Evolutionary conservation across 78 protist genomes (phyloP).

Genomic region (Parvularia atlantis): DNA sequence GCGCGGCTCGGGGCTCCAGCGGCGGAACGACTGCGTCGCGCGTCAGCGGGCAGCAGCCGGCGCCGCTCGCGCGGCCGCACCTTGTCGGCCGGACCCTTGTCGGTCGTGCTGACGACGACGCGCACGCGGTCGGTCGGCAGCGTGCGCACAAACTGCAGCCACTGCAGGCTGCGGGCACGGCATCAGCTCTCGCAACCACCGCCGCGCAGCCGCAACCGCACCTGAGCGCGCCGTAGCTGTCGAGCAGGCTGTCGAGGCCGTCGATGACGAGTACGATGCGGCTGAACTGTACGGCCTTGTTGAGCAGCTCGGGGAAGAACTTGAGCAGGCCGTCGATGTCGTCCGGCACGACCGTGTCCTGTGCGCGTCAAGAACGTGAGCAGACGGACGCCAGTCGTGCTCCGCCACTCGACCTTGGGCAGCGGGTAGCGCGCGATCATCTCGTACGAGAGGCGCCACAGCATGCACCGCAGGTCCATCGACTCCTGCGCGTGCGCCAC

Average conservation of each 20-base stretch:
- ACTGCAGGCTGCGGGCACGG: constrained; percentile 37
- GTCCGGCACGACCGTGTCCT: not conserved
- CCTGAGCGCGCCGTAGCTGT: constrained; percentile 30
- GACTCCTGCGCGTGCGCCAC: constrained; percentile 8
- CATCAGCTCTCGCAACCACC: too few species aligned
- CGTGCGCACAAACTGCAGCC: constrained; percentile 46
- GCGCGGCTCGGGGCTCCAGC: not conserved
- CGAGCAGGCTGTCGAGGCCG: constrained; percentile 45
- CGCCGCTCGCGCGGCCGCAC: not conserved
- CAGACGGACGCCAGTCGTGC: too few species aligned
- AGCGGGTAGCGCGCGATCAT: not conserved
- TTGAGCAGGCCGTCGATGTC: not conserved
- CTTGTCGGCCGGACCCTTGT: too few species aligned
- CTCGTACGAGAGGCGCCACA: constrained; percentile 17
- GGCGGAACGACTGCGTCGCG: not conserved
- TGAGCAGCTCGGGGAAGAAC: not conserved
- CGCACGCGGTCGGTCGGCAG: constrained; percentile 15
- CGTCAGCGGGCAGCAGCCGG: not conserved
- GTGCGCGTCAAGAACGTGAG: not conserved
- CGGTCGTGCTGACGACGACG: too few species aligned
- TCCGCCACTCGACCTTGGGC: too few species aligned
- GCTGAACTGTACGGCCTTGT: too few species aligned
- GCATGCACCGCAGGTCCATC: constrained; percentile 10
- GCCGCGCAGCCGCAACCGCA: too few species aligned
- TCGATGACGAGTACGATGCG: constrained; percentile 40